phyloP scores from a whole-genome alignment of 2,329 filamentous ascomycete genomes.

The Pseudogymnoascus sp. region DNA sequence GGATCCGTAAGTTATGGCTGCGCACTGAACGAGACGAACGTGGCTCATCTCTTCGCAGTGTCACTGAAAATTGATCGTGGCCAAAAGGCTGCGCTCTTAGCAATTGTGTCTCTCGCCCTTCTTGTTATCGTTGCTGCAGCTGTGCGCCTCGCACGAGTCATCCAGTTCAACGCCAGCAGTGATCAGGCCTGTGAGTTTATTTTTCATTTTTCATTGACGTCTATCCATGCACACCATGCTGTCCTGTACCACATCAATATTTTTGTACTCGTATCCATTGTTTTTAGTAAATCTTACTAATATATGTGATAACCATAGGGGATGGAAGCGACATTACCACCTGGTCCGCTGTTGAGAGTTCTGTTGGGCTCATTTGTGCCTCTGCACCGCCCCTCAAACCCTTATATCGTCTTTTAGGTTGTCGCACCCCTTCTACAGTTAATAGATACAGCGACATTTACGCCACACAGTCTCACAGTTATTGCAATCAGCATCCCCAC shows the following conservation, averaged over 20 bases:
- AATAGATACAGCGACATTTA: neutral
- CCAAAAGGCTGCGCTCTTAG: slow-evolving; percentile 15
- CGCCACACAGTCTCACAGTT: neutral
- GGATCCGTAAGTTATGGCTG: slow-evolving; percentile 12
- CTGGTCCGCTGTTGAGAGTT: slow-evolving; percentile 16
- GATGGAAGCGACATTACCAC: slow-evolving; percentile 13
- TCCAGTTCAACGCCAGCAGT: neutral
- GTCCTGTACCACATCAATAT: neutral
- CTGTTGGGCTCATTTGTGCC: slow-evolving; percentile 15
- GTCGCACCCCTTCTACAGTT: neutral
- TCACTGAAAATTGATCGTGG: slow-evolving; percentile 13
- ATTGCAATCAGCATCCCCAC: neutral
- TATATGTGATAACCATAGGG: slow-evolving; percentile 6
- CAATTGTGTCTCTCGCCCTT: slow-evolving; percentile 13
- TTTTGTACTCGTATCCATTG: neutral
- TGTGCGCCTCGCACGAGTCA: slow-evolving; percentile 10
- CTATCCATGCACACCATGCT: neutral
- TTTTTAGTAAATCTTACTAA: neutral
- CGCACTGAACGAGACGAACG: neutral
- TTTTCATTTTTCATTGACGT: neutral
- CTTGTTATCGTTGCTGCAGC: slow-evolving; percentile 14
- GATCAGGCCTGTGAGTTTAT: slow-evolving; percentile 15
- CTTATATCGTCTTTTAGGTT: slow-evolving; percentile 9
- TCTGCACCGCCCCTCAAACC: slow-evolving; percentile 16
- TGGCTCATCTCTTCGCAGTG: slow-evolving; percentile 7